Percentiles rank a stretch among this genome's conserved stretches.
Conservation (phyloP, 129 eudicot genomes). For the Helianthus tuberosus region DNA sequence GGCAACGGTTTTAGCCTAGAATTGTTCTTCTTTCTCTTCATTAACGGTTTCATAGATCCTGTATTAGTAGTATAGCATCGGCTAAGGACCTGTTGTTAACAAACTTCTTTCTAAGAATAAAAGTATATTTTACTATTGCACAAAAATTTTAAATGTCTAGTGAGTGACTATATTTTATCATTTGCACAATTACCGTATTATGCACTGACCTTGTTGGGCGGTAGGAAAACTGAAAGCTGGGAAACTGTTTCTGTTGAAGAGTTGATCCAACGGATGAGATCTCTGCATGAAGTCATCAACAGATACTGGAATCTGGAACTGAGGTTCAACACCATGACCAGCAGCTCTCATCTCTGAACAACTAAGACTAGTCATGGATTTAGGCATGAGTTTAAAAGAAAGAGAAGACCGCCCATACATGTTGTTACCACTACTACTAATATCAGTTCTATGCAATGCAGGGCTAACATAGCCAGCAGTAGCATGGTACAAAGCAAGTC, state of each 20-base stretch:
- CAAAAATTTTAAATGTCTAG: neutral
- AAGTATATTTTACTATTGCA: no score
- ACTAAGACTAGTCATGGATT: conserved; percentile 81
- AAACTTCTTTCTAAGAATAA: conserved; percentile 62
- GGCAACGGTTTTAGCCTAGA: conserved; percentile 81
- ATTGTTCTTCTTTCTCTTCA: conserved; percentile 62
- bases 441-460: conserved; percentile 67
- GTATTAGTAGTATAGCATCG: conserved; percentile 79
- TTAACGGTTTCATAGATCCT: conserved; percentile 83
- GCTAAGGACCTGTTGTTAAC: conserved; percentile 85
- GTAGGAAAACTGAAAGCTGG: conserved; percentile 66
- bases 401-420: conserved; percentile 77
- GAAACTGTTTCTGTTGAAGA: conserved; percentile 67
- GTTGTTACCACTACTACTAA: conserved; percentile 47
- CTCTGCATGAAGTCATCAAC: conserved; percentile 99
- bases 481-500: conserved; percentile 93
- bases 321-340: conserved; percentile 97
- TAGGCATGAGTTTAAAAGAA: conserved; percentile 87
- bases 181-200: neutral
- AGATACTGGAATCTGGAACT: conserved; percentile 92
- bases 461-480: conserved; percentile 95
- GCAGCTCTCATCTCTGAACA: conserved; percentile 99
- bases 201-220: conserved; percentile 67
- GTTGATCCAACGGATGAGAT: conserved; percentile 76
- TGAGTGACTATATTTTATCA: no score